A percentile compares a stretch with the other conserved stretches of the same genome.
Conservation (phyloP, 2,329 filamentous ascomycete species). For the Emericellopsis cladophorae region DNA sequence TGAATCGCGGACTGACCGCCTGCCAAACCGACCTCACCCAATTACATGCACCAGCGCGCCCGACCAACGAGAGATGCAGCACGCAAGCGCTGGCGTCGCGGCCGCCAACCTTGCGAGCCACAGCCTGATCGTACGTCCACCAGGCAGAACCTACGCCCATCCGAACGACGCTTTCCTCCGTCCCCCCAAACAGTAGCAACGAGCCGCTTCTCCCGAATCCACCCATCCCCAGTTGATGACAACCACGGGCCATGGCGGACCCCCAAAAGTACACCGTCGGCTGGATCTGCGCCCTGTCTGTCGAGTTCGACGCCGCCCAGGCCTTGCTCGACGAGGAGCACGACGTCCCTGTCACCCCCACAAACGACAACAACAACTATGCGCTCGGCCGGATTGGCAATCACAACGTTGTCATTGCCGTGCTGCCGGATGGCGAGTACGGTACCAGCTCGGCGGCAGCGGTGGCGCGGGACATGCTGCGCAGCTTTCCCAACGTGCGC, state of each 20-base stretch:
- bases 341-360: slow-evolving; percentile 8
- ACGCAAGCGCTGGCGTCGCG: no score
- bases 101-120: no score
- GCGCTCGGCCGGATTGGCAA: slow-evolving; percentile 14
- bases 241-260: neutral
- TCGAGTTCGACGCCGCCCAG: slow-evolving; percentile 22
- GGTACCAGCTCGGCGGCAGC: slow-evolving; percentile 12
- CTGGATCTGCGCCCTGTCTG: slow-evolving; percentile 28
- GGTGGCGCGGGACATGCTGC: slow-evolving; percentile 13
- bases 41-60: no score
- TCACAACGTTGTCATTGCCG: slow-evolving; percentile 21
- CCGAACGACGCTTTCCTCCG: no score
- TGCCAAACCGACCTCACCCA: no score
- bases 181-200: no score
- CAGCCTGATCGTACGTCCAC: no score
- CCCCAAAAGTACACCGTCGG: slow-evolving; percentile 22
- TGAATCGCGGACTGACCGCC: no score
- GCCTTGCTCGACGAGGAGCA: slow-evolving; percentile 22
- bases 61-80: no score
- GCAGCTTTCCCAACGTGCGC: slow-evolving; percentile 14
- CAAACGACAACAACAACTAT: slow-evolving; percentile 17
- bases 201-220: no score
- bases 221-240: no score
- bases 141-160: no score
- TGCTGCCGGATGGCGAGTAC: slow-evolving; percentile 12